phyloP scores from a whole-genome alignment of 306 rosid genomes.

The Pyrus betulifolia region DNA sequence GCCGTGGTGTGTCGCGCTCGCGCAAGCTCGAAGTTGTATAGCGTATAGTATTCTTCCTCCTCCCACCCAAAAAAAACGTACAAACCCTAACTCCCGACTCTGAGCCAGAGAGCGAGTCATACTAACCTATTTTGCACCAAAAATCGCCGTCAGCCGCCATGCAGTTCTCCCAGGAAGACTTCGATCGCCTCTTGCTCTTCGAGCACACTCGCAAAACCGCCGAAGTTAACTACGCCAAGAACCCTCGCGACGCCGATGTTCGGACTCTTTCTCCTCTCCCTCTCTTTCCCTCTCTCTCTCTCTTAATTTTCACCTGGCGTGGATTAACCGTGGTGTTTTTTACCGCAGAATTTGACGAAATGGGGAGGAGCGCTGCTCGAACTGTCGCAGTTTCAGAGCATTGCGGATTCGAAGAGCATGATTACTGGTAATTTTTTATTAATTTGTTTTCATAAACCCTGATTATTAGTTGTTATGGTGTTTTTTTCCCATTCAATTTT shows the following conservation, averaged over 20 bases:
- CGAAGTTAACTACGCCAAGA: conserved; percentile 45
- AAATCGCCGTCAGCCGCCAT: conserved; percentile 19
- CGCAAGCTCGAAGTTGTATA: not conserved
- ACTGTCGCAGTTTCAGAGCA: conserved; percentile 52
- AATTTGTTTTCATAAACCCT: not conserved
- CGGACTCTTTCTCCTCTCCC: conserved; percentile 15
- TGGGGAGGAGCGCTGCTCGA: conserved; percentile 81
- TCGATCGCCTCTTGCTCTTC: conserved; percentile 41
- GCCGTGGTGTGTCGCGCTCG: not conserved
- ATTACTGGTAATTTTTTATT: conserved; percentile 36
- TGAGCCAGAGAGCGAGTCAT: not conserved
- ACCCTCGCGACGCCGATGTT: conserved; percentile 75
- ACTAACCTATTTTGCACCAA: not conserved
- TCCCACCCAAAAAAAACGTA: not conserved
- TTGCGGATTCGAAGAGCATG: conserved; percentile 44
- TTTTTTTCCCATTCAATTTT: not conserved
- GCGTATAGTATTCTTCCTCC: not conserved
- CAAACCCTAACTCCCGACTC: not conserved
- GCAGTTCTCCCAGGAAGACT: conserved; percentile 58
- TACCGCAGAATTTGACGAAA: conserved; percentile 55
- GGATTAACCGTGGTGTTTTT: not conserved
- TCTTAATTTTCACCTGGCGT: not conserved
- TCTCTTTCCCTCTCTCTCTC: not conserved
- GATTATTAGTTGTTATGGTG: not conserved
- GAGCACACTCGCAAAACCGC: conserved; percentile 54